Conservation (phyloP, 768 basidiomycete genomes). For the Tephrocybe sp. region DNA sequence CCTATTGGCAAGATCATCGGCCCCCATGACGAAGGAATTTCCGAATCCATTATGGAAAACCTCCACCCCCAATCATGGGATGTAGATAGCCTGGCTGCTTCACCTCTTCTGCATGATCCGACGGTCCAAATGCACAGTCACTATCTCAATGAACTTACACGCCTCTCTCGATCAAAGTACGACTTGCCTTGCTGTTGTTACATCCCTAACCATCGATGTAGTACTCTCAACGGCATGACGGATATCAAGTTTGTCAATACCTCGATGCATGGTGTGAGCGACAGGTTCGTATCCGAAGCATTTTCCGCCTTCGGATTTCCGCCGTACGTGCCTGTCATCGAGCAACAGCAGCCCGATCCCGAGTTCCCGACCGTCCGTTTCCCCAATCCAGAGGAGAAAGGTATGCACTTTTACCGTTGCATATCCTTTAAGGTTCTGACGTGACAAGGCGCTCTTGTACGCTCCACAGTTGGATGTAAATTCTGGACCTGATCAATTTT, state of each 20-base stretch:
- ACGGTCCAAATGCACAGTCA: constrained; percentile 57
- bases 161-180: constrained; percentile 27
- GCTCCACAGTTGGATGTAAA: constrained; percentile 7
- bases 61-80: constrained; percentile 53
- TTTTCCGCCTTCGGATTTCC: constrained; percentile 60
- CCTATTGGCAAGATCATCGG: constrained; percentile 64
- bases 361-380: constrained; percentile 83
- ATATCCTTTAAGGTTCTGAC: background rate
- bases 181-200: constrained; percentile 1
- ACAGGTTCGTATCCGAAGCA: constrained; percentile 55
- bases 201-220: background rate
- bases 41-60: constrained; percentile 58
- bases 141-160: constrained; percentile 50
- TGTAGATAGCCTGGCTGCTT: constrained; percentile 30
- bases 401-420: constrained; percentile 27
- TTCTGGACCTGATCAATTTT: background rate
- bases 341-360: constrained; percentile 75
- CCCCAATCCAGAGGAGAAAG: constrained; percentile 91
- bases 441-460: constrained; percentile 46
- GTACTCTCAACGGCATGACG: constrained; percentile 34
- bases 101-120: constrained; percentile 47
- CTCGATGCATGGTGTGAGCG: constrained; percentile 87
- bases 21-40: constrained; percentile 81
- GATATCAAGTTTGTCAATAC: constrained; percentile 75
- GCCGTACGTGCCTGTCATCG: constrained; percentile 55